Percentiles rank a stretch among this genome's conserved stretches.
phyloP scores from a whole-genome alignment of 768 basidiomycete genomes.

The Vishniacozyma victoriae region DNA sequence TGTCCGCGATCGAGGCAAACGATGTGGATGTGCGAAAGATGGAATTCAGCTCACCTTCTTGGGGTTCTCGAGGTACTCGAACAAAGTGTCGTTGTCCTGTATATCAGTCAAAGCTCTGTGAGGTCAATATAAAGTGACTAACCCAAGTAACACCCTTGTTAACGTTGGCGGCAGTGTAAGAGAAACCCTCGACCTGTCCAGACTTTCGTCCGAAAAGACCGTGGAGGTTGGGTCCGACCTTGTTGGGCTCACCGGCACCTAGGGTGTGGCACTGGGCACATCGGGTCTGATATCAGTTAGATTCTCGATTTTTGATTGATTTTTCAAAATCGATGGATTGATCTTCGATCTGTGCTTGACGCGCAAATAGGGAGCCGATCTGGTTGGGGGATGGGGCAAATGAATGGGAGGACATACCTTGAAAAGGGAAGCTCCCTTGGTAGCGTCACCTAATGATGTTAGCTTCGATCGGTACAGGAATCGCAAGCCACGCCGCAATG shows the following conservation, averaged over 20 bases:
- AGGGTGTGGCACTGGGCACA: slow-evolving; percentile 75
- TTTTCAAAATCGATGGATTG: background rate
- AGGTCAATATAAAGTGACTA: slow-evolving; percentile 1
- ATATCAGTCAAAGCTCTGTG: background rate
- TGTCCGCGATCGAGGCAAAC: no score
- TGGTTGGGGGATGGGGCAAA: no score
- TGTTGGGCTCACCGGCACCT: slow-evolving; percentile 48
- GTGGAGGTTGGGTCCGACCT: slow-evolving; percentile 88
- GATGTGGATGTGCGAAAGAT: no score
- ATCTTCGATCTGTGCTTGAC: no score
- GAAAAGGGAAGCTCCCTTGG: slow-evolving; percentile 90
- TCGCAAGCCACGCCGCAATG: background rate
- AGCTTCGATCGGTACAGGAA: background rate
- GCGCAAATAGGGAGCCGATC: no score
- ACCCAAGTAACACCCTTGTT: slow-evolving; percentile 86
- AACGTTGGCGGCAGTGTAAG: slow-evolving; percentile 89
- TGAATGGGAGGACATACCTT: no score
- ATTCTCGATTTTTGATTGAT: background rate
- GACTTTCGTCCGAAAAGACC: slow-evolving; percentile 65
- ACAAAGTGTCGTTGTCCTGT: slow-evolving; percentile 68
- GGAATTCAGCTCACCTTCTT: slow-evolving; percentile 68
- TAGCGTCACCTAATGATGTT: slow-evolving; percentile 65
- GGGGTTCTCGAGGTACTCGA: slow-evolving; percentile 78
- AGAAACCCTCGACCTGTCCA: slow-evolving; percentile 76
- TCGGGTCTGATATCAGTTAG: slow-evolving; percentile 46